These are phyloP conservation scores for Henningerozyma blattae DNA, from an alignment of 805 yeast species.

Conservation along the genomic window DNA sequence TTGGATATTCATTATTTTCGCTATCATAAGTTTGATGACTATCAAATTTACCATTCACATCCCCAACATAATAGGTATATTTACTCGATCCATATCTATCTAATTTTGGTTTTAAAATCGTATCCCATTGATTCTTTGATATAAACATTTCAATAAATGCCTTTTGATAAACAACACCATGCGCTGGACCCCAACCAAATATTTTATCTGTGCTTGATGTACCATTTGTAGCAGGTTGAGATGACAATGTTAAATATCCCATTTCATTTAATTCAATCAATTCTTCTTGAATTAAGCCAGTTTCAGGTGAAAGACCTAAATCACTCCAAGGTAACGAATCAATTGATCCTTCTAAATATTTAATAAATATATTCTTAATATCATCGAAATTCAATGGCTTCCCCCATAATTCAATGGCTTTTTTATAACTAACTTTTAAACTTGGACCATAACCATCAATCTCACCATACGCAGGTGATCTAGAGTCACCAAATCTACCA, in stretches of 20 bases:
- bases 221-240: constrained; percentile 91
- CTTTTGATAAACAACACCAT: constrained; percentile 85
- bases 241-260: constrained; percentile 78
- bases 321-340: constrained; percentile 89
- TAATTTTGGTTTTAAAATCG: constrained; percentile 39
- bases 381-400: constrained; percentile 50
- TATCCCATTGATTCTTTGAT: constrained; percentile 59
- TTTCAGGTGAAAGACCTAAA: constrained; percentile 73
- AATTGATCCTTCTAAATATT: constrained; percentile 63
- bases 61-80: constrained; percentile 69
- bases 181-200: constrained; percentile 95
- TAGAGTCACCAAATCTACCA: constrained; percentile 89
- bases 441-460: constrained; percentile 95
- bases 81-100: constrained; percentile 28
- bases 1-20: too few relatives aligned
- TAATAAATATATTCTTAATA: constrained; percentile 52
- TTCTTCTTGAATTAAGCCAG: constrained; percentile 86
- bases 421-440: constrained; percentile 57
- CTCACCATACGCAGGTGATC: constrained; percentile 96
- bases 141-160: constrained; percentile 86
- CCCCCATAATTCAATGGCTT: constrained; percentile 73
- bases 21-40: constrained; percentile 55
- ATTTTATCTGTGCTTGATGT: constrained; percentile 69
- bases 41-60: constrained; percentile 40
- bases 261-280: constrained; percentile 62